These are phyloP conservation scores for Brassica balearica DNA, from an alignment of 441 rosid genomes.

Conservation along the genomic window DNA sequence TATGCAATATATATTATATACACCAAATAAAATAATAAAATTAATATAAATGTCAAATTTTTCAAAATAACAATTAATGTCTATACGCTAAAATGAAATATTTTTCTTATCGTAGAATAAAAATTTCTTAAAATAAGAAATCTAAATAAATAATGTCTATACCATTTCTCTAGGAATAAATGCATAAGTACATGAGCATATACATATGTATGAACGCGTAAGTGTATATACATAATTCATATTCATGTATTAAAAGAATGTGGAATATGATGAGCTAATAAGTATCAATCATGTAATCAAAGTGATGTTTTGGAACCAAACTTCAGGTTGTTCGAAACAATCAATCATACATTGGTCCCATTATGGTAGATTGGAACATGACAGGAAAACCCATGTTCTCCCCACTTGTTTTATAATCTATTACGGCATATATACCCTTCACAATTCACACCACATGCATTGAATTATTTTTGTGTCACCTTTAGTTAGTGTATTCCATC, in stretches of 20 bases:
- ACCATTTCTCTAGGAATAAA: neutral
- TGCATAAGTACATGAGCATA: neutral
- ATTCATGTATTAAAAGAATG: neutral
- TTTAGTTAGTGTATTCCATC: constrained; percentile 11
- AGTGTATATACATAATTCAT: neutral
- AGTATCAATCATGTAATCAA: constrained; percentile 34
- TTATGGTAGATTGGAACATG: constrained; percentile 38
- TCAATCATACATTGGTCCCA: constrained; percentile 32
- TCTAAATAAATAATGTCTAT: no score
- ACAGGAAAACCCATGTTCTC: constrained; percentile 38
- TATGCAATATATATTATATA: no score
- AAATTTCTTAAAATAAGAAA: no score
- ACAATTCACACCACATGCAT: constrained; percentile 15
- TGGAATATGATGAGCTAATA: constrained; percentile 34
- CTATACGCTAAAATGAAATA: no score
- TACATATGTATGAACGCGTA: neutral
- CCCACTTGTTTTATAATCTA: constrained; percentile 21
- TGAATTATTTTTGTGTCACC: constrained; percentile 17
- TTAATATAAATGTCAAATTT: no score
- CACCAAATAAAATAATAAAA: no score
- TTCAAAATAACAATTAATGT: no score
- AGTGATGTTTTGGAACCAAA: constrained; percentile 33
- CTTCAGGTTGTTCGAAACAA: constrained; percentile 32
- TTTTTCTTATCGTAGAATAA: no score
- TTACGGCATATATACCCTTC: constrained; percentile 18